These are phyloP conservation scores for Durio zibethinus DNA, from an alignment of 345 rosid genomes.

Conservation along the genomic window DNA sequence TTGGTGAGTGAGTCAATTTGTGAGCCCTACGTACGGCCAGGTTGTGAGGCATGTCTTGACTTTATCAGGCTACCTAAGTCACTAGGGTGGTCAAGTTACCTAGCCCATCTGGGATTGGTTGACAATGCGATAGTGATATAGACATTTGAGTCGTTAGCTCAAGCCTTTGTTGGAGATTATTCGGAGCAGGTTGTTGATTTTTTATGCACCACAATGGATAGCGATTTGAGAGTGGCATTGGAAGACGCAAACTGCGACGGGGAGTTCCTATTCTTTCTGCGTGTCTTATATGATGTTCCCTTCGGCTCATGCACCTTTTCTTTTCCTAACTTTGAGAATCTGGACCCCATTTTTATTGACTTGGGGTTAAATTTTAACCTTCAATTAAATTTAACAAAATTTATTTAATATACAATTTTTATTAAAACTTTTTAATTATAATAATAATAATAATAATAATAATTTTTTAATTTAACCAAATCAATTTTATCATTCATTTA, in stretches of 20 bases:
- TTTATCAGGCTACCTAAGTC: background rate
- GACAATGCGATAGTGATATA: background rate
- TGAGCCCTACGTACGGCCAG: slow-evolving; percentile 9
- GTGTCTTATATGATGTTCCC: slow-evolving; percentile 27
- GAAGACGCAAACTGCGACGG: slow-evolving; percentile 20
- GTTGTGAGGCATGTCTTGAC: background rate
- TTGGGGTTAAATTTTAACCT: too few relatives aligned
- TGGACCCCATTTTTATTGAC: slow-evolving; percentile 17
- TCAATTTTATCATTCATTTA: too few relatives aligned
- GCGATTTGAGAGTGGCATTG: slow-evolving; percentile 18
- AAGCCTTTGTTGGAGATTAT: background rate
- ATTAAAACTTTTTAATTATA: too few relatives aligned
- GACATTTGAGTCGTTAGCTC: background rate
- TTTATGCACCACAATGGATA: slow-evolving; percentile 10
- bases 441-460: too few relatives aligned
- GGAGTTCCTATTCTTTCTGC: slow-evolving; percentile 22
- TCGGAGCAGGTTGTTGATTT: background rate
- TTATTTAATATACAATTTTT: too few relatives aligned
- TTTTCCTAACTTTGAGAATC: slow-evolving; percentile 32
- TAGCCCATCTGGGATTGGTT: background rate
- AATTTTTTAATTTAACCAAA: too few relatives aligned
- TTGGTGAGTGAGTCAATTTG: background rate
- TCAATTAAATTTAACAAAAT: too few relatives aligned
- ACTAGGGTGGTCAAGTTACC: background rate
- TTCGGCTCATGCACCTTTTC: slow-evolving; percentile 33